These are phyloP conservation scores for Cercophora samala DNA, from an alignment of 495 filamentous ascomycete species.

Conservation along the genomic window DNA sequence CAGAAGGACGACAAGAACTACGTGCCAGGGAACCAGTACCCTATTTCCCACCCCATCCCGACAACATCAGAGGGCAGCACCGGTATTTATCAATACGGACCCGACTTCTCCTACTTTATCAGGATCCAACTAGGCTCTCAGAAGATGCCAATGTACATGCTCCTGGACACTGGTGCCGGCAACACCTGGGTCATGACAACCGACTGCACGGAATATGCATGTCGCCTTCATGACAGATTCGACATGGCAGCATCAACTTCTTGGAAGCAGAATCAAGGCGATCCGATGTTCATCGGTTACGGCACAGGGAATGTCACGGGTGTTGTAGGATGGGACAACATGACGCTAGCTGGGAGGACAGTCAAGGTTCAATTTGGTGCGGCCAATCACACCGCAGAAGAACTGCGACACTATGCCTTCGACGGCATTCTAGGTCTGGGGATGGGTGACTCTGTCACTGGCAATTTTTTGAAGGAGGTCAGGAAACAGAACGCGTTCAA, in stretches of 20 bases:
- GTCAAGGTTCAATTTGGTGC: slow-evolving; percentile 64
- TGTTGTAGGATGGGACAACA: slow-evolving; percentile 56
- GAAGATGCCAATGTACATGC: slow-evolving; percentile 62
- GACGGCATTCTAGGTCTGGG: slow-evolving; percentile 86
- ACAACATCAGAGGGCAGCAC: slow-evolving; percentile 57
- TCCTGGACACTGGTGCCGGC: slow-evolving; percentile 74
- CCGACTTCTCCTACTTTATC: slow-evolving; percentile 75
- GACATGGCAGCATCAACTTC: slow-evolving; percentile 57
- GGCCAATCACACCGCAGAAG: slow-evolving; percentile 59
- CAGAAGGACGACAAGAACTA: slow-evolving; percentile 24
- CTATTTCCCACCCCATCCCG: slow-evolving; percentile 52
- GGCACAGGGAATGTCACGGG: slow-evolving; percentile 69
- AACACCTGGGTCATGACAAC: slow-evolving; percentile 76
- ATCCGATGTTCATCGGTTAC: slow-evolving; percentile 60
- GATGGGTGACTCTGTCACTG: slow-evolving; percentile 46
- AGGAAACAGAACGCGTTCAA: slow-evolving; percentile 55
- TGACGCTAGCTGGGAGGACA: slow-evolving; percentile 62
- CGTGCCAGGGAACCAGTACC: slow-evolving; percentile 46
- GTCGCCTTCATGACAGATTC: slow-evolving; percentile 63
- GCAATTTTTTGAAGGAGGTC: slow-evolving; percentile 63
- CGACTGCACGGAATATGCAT: slow-evolving; percentile 59
- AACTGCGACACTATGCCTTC: slow-evolving; percentile 73
- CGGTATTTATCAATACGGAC: slow-evolving; percentile 69
- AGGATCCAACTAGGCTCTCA: slow-evolving; percentile 63
- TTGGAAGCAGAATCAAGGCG: slow-evolving; percentile 42